Evolutionary conservation across 176 grass and related monocot genomes (phyloP).

Genomic region (Melocanna baccifera): DNA sequence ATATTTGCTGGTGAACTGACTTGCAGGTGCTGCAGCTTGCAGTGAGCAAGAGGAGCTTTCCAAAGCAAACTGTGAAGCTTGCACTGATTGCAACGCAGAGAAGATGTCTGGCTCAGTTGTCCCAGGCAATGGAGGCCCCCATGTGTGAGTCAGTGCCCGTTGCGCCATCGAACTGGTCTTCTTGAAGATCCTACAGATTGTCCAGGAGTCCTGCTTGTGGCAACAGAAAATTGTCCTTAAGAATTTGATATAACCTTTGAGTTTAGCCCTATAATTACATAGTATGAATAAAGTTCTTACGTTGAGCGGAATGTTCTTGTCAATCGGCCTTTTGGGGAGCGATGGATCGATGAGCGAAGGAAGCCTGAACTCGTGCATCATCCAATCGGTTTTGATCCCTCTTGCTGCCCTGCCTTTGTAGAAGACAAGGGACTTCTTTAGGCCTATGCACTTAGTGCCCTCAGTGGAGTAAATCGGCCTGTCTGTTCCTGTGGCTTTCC

Average conservation of each 20-base stretch:
- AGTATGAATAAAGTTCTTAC: conserved; percentile 41
- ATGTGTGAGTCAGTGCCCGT: conserved; percentile 53
- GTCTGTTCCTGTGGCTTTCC: conserved; percentile 98
- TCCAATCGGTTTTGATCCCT: conserved; percentile 94
- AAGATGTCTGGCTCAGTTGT: conserved; percentile 45
- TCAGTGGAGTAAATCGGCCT: conserved; percentile 91
- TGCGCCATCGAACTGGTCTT: conserved; percentile 88
- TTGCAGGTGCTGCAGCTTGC: conserved; percentile 44
- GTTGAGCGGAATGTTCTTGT: conserved; percentile 83
- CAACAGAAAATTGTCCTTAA: background rate
- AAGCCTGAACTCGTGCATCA: conserved; percentile 99
- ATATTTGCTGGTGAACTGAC: conserved; percentile 34
- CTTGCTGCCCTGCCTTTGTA: conserved; percentile 94
- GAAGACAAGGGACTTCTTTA: conserved; percentile 98
- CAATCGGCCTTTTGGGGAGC: conserved; percentile 55
- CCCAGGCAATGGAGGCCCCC: conserved; percentile 45
- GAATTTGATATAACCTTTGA: conserved; percentile 11
- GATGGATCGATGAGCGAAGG: conserved; percentile 63
- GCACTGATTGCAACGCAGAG: conserved; percentile 28
- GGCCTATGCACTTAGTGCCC: conserved; percentile 80
- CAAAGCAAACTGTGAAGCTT: conserved; percentile 43
- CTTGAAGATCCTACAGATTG: conserved; percentile 95
- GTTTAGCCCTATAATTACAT: background rate
- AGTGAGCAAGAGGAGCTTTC: conserved; percentile 48
- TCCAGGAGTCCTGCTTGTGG: conserved; percentile 81